Base-by-base conservation (phyloP, 2,329 filamentous ascomycete genomes). In the Aureobasidium sp. region DNA sequence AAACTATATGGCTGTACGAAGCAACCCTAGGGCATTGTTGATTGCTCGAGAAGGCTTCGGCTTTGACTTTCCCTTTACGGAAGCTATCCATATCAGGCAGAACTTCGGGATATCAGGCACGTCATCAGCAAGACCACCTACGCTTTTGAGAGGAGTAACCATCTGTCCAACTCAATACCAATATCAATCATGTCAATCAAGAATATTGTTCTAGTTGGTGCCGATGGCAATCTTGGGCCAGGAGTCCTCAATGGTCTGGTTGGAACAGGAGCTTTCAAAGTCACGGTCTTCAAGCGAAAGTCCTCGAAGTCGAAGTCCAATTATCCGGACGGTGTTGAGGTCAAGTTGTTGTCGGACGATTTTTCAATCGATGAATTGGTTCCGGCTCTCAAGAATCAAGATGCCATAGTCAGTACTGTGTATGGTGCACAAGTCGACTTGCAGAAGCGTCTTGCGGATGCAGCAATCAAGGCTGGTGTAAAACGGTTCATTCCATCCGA, bases 401-500 rank as follows among this genome's bases (percentile, higher is more conserved):
- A 87, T 65, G 84, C 81, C 0, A 75, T 87, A 20, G 70, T 87
- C 32, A 75, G 76, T 1, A 74, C 78, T 0, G 72, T 84, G 44
- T 78, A 75, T 8, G 75, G 74, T 15, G 66, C 67, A 2, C 73
- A 74, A 26, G 69, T 78, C 12, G 71, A 69, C 1, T 70, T 79
- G 1, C 83, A 85, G 67, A 75, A 75, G 52, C 73, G 74, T 15
- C 74, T 87, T 50, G 77, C 87, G 48, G 80, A 87, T 36, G 86
- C 84, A 0, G 80, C 84, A 36, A 74, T 84, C 32, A 78, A 78
- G 4, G 83, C 84, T 1, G 82, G 84, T 1, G 84, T 88, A 6
- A 80, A 81, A 66, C 78, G 84, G 4, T 86, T 85, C 69, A 78
- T 86, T 1, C 84, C 85, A 1, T 83, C 82, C 39, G 86, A 89